Evolutionary conservation across 2,329 filamentous ascomycete genomes (phyloP).

Genomic region (Elsinoe batatas): DNA sequence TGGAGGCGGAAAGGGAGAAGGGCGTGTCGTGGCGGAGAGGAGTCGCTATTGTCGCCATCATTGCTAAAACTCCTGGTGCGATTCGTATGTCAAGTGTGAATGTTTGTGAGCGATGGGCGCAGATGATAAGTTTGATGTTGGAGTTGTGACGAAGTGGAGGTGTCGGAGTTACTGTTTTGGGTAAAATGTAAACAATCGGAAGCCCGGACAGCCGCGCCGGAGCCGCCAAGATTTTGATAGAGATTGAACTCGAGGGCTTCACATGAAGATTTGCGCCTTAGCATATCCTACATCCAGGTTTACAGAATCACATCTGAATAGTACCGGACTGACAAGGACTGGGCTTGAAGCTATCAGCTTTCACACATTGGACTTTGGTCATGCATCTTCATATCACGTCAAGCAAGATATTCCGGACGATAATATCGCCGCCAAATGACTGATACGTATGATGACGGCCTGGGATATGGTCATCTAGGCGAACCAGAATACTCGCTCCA

Average conservation of each 20-base stretch:
- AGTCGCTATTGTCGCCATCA: slow-evolving; percentile 23
- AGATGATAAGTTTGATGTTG: background rate
- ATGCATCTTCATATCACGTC: slow-evolving; percentile 14
- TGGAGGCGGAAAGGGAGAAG: slow-evolving; percentile 52
- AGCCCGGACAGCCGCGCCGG: slow-evolving; percentile 4
- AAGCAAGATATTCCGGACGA: slow-evolving; percentile 18
- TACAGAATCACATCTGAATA: background rate
- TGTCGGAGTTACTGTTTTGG: slow-evolving; percentile 11
- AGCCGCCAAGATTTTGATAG: slow-evolving; percentile 12
- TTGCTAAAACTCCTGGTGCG: background rate
- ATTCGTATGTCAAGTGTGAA: background rate
- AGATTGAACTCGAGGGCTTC: slow-evolving; percentile 7
- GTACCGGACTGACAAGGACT: background rate
- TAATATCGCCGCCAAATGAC: slow-evolving; percentile 41
- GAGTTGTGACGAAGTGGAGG: background rate
- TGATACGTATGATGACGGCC: slow-evolving; percentile 41
- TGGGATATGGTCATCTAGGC: slow-evolving; percentile 47
- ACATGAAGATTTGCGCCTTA: background rate
- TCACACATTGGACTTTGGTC: background rate
- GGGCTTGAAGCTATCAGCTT: background rate
- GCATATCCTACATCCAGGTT: background rate
- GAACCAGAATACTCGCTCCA: slow-evolving; percentile 40
- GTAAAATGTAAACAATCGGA: slow-evolving; percentile 11
- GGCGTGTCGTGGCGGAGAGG: slow-evolving; percentile 51
- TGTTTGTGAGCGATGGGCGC: background rate